phyloP scores from a whole-genome alignment of 1,284 basidiomycete species.

The Cryptococcus floricola region DNA sequence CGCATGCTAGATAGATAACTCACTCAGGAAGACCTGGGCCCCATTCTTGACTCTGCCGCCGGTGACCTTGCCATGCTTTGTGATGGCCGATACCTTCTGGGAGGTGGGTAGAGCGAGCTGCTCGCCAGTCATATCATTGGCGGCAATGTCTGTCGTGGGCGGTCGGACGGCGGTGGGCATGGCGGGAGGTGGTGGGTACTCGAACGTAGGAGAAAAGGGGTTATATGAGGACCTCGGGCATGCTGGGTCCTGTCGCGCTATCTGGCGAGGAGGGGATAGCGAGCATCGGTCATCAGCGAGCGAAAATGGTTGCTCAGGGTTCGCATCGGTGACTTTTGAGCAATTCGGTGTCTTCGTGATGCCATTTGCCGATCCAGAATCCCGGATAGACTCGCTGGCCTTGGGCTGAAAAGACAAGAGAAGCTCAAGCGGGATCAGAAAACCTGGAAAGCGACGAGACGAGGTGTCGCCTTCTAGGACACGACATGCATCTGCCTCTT shows the following conservation, averaged over 20 bases:
- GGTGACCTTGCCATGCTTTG: conserved; percentile 22
- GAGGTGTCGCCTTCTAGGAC: no score
- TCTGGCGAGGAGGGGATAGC: background rate
- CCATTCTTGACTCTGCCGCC: conserved; percentile 34
- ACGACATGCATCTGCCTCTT: no score
- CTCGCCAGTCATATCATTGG: conserved; percentile 32
- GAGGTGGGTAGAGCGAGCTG: conserved; percentile 29
- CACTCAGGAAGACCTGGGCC: conserved; percentile 37
- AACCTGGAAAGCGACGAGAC: no score
- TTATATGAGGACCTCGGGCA: background rate
- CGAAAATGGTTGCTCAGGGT: no score
- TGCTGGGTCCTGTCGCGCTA: background rate
- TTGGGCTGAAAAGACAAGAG: no score
- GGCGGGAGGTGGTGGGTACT: background rate
- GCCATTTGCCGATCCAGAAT: no score
- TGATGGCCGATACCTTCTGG: conserved; percentile 20
- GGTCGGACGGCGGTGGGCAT: conserved; percentile 11
- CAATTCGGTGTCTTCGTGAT: no score
- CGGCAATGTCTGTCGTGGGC: conserved; percentile 14
- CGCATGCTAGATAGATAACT: conserved; percentile 2
- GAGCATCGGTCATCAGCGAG: no score
- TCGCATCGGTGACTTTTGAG: no score
- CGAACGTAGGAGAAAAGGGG: background rate
- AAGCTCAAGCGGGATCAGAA: no score
- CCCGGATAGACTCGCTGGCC: no score